Percentiles rank a stretch among this genome's conserved stretches.
Conservation (phyloP, 768 basidiomycete genomes). For the Gymnopilus dilepis region DNA sequence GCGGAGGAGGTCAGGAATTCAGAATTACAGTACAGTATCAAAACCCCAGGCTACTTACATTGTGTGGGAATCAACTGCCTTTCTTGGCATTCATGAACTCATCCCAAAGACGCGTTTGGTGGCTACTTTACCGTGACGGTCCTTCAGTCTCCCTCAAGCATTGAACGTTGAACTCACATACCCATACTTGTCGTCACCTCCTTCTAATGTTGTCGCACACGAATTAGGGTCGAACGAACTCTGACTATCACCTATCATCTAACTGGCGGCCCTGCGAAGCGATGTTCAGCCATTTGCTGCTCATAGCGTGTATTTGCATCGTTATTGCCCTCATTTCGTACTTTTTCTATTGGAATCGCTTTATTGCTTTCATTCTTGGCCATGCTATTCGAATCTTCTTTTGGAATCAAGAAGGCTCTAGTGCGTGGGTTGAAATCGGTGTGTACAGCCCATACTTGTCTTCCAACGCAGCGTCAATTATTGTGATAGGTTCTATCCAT, state of each 20-base stretch:
- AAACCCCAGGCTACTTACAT: neutral
- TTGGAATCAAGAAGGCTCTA: constrained; percentile 81
- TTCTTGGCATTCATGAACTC: no score
- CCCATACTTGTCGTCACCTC: no score
- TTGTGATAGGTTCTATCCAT: constrained; percentile 78
- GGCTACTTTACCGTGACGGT: no score
- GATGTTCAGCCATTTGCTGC: constrained; percentile 66
- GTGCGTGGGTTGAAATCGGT: constrained; percentile 88
- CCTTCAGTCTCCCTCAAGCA: no score
- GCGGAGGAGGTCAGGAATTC: constrained; percentile 6
- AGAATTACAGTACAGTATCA: no score
- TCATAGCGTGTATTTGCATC: constrained; percentile 67
- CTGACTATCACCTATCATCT: no score
- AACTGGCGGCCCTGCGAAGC: constrained; percentile 1
- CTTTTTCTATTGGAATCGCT: constrained; percentile 91
- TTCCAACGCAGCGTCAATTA: constrained; percentile 9
- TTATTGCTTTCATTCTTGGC: constrained; percentile 73
- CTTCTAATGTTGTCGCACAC: no score
- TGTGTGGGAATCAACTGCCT: no score
- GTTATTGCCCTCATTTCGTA: constrained; percentile 66
- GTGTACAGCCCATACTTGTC: constrained; percentile 23
- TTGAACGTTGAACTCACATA: no score
- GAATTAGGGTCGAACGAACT: neutral
- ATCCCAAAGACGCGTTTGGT: no score
- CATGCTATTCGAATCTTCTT: constrained; percentile 69